Evolutionary conservation across 495 filamentous ascomycete species (phyloP), one percentile per base, ranked within the genome.

Genomic region (Penicillium lividum): DNA sequence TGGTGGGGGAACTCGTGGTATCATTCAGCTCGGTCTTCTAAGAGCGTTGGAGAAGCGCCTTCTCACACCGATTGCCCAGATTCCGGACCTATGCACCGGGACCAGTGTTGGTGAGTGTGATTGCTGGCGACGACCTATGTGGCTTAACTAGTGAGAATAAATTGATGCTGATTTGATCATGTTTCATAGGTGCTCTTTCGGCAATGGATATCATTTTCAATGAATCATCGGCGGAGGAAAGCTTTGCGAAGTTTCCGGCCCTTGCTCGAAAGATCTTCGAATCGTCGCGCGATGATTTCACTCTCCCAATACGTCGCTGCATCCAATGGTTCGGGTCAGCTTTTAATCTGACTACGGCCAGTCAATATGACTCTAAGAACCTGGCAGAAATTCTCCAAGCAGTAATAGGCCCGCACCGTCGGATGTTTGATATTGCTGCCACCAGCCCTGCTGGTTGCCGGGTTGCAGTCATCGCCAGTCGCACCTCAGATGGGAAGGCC

Each of bases 1-100:
- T 63, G 84, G 85, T 0, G 81, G 82, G 7, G 81, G 82, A 1
- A 62, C 81, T 5, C 68, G 81, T 1, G 81, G 77, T 1, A 72
- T 85, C 5, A 68, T 82, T 7, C 64, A 81, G n/a, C n/a, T 46
- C 65, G 73, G 70, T 6, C 65, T 82, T 15, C 72, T 86, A 1
- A 31, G 60, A 15, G 65, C 60, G 10, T 68, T 86, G 13, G 73
- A 81, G 55, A 68, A 64, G 10, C 62, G 60, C 16, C 55, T 83
- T 28, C 75, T 71, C 0, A 51, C 83, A 7, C 70, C 68, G 4
- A 71, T 84, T 8, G 67, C 68, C 15, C 33, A 68, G 0, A 77
- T 83, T 47, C 78, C 81, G 53, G 82, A 85, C 62, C 62, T 84
- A 7, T 81, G 81, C 13, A 73, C 77, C 0, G 81, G 82, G 3